phyloP scores from a whole-genome alignment of 116 monocot species.

The Dioscorea cayenensis region DNA sequence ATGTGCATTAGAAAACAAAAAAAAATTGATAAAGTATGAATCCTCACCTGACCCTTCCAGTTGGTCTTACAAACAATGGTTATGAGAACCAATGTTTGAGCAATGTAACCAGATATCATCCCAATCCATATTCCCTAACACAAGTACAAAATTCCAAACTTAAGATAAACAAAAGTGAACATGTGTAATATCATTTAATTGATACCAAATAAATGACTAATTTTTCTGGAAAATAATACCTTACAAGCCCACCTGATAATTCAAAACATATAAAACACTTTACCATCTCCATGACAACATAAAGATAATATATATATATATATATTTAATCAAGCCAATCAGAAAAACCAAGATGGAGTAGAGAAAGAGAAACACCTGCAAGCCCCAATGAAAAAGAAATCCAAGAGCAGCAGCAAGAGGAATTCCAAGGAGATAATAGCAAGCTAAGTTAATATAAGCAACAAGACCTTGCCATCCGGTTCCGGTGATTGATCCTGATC shows the following conservation, averaged over 20 bases:
- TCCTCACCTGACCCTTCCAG: slow-evolving; percentile 2
- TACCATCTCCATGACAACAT: too few relatives aligned
- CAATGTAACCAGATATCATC: background rate
- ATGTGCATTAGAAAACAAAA: too few relatives aligned
- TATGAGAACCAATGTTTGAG: slow-evolving; percentile 8
- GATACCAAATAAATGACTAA: too few relatives aligned
- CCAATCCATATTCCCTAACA: slow-evolving; percentile 14
- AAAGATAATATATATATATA: too few relatives aligned
- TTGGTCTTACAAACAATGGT: slow-evolving; percentile 1
- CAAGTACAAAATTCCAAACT: too few relatives aligned
- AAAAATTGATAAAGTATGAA: too few relatives aligned
- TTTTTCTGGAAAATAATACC: too few relatives aligned
- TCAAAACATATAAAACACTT: too few relatives aligned
- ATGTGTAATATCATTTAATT: too few relatives aligned
- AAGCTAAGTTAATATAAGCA: slow-evolving; percentile 38
- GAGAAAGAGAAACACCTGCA: background rate
- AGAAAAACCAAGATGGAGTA: background rate
- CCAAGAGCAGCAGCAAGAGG: slow-evolving; percentile 8
- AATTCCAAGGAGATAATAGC: slow-evolving; percentile 21
- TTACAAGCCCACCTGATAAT: too few relatives aligned
- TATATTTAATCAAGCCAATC: too few relatives aligned
- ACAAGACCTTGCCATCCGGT: slow-evolving; percentile 48
- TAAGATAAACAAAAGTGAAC: too few relatives aligned
- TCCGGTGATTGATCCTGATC: slow-evolving; percentile 46
- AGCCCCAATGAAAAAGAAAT: slow-evolving; percentile 5